Base-by-base conservation (phyloP, 139 green algal genomes). In the Closterium sp. region DNA sequence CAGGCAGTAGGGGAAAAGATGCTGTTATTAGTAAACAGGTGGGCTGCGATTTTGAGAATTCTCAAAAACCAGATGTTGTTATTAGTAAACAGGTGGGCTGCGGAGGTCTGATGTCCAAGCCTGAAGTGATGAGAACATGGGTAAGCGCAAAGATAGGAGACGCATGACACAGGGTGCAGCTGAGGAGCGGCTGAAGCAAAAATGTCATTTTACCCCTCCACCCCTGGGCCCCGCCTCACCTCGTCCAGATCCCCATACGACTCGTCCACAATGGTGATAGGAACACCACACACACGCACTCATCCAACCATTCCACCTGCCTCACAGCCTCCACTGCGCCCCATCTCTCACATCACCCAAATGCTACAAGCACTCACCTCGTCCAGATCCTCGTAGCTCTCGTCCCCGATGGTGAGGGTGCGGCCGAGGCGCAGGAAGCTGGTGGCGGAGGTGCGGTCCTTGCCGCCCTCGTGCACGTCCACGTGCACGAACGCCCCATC, bases 351-450 rank as follows among this genome's bases (percentile, higher is more conserved):
- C 90, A 87, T 98, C 97, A 90, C 98, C 97, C 62, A 98, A 90
- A 98, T 94, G 29, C 87, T n/a, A n/a, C n/a, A n/a, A n/a, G n/a
- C n/a, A n/a, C 45, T 85, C 17, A 98, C 90, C 88, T 98, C 97
- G 90, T 98, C 97, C 62, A 98, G 91, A 73, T 98, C 97, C 22
- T 98, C 97, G 91, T 95, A 98, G 31, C 79, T 91, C 94, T 96
- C 93, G 9, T 95, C 38, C 45, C 93, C 45, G 42, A 98, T 95
- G 5, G 29, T 93, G 4, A 98, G 96, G 5, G 96, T 97, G 22
- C 89, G 92, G 11, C 94, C 95, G 31, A 98, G 95, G 31, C 88
- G 70, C 4, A 96, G 92, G 86, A 95, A 88, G 38, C 85, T 89
- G 31, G 87, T 93, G 27, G 34, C 79, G 86, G 10, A 73, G 50